Evolutionary conservation across 768 basidiomycete genomes (phyloP), one percentile per base, ranked within the genome.

Genomic region (Phylloporus arenicola): DNA sequence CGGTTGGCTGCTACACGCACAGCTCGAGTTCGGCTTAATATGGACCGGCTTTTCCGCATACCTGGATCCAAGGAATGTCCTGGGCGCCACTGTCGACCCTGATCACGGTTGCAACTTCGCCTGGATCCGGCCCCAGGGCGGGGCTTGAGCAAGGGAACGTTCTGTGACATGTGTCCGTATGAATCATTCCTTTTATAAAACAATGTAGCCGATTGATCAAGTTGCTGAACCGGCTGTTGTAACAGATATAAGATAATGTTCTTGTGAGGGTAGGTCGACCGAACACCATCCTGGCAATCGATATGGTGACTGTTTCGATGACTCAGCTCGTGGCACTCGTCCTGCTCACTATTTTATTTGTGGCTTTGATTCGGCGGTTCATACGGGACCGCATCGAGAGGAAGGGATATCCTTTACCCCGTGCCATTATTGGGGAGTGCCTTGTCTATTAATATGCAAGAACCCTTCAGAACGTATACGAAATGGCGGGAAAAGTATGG

Each of bases 371-470:
- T 38, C 43, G 40, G 14, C 49, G 50, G 4, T 3, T 51, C 6
- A 16, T 61, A 24, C 53, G 6, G 17, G 31, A 24, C 24, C 51
- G 40, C 35, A 39, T 51, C 39, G 37, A 62, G 33, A 44, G 56
- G 16, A 47, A 52, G 20, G 60, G 51, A 3, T 45, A 45, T 38
- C 40, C 56, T 48, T 37, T 58, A 1, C 13, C 43, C 52, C 8
- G 33, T 64, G 7, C 62, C 59, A 16, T 24, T 64, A 14, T 6
- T 63, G 17, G 62, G 59, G 29, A 63, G 50, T 27, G 46, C 11
- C 1, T 46, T 64, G n/a, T 57, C 56, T 7, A 16, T 63, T 6
- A 30, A 55, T n/a, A 16, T n/a, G 0, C 40, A 47, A 4, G 55
- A 54, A 24, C 62, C 59, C 20, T 57, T 47, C 27, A 49, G 6